phyloP scores from a whole-genome alignment of 1,284 basidiomycete genomes.

The Microstroma glucosiphilum region DNA sequence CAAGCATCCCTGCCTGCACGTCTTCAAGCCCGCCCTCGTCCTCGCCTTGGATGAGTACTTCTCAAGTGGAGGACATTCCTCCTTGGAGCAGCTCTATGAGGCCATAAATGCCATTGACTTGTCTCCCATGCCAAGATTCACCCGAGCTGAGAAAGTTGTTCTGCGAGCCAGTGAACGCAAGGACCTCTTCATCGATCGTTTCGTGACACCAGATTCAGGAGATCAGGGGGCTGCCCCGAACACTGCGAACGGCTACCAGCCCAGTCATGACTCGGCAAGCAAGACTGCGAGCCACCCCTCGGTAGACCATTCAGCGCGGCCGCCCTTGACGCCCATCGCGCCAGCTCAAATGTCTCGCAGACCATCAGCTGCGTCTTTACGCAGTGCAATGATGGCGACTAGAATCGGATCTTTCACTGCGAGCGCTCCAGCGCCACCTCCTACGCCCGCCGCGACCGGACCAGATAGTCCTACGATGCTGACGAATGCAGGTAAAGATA shows the following conservation, averaged over 20 bases:
- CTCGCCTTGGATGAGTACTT: conserved; percentile 96
- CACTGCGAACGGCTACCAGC: too few relatives aligned
- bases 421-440: background rate
- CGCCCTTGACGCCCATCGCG: background rate
- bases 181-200: conserved; percentile 78
- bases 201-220: conserved; percentile 3
- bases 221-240: background rate
- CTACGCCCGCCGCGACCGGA: too few relatives aligned
- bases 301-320: background rate
- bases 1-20: conserved; percentile 88
- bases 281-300: background rate
- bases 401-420: too few relatives aligned
- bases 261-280: too few relatives aligned
- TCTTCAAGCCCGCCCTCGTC: conserved; percentile 93
- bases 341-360: conserved; percentile 52
- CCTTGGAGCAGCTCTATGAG: conserved; percentile 79
- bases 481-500: conserved; percentile 59
- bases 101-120: conserved; percentile 86
- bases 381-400: conserved; percentile 1
- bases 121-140: conserved; percentile 68
- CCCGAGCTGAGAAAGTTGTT: conserved; percentile 75
- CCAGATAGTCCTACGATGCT: background rate
- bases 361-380: conserved; percentile 14
- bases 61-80: conserved; percentile 74
- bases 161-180: conserved; percentile 83